Conservation (phyloP, 768 basidiomycete genomes). For the Termitomyces titanicus region DNA sequence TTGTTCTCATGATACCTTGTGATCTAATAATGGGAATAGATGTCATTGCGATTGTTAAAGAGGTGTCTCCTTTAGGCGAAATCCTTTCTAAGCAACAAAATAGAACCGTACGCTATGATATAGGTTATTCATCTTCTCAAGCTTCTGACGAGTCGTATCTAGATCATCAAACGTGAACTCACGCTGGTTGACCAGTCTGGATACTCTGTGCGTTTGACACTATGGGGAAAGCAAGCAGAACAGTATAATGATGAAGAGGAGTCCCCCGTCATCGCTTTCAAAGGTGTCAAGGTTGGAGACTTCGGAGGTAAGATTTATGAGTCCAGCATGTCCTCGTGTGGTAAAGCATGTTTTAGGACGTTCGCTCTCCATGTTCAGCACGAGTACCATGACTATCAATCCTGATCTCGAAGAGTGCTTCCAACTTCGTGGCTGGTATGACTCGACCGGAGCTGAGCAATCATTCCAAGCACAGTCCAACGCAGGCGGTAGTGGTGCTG, state of each 20-base stretch:
- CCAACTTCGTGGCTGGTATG: slow-evolving; percentile 88
- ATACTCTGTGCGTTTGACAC: slow-evolving; percentile 76
- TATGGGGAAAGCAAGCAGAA: slow-evolving; percentile 97
- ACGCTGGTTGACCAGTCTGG: slow-evolving; percentile 82
- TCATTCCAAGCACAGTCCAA: slow-evolving; percentile 73
- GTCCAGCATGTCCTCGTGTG: background rate
- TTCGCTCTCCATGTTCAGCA: slow-evolving; percentile 78
- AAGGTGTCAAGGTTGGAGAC: slow-evolving; percentile 90
- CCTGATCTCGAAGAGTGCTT: slow-evolving; percentile 94
- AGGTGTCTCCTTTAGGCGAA: slow-evolving; percentile 61
- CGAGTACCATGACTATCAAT: slow-evolving; percentile 78
- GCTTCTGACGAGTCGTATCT: background rate
- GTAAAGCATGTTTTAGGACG: slow-evolving; percentile 49
- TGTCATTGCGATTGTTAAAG: slow-evolving; percentile 84
- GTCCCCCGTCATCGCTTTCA: slow-evolving; percentile 84
- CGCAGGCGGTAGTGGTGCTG: slow-evolving; percentile 27
- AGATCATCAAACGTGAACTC: slow-evolving; percentile 90
- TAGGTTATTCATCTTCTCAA: background rate
- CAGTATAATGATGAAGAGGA: slow-evolving; percentile 50
- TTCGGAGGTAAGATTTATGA: slow-evolving; percentile 59
- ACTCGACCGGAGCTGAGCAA: slow-evolving; percentile 56
- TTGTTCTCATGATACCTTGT: background rate
- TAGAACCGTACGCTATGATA: slow-evolving; percentile 46
- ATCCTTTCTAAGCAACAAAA: slow-evolving; percentile 75
- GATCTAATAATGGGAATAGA: slow-evolving; percentile 43